These are phyloP conservation scores for Lyophyllum semitale DNA, from an alignment of 768 basidiomycete species.

Conservation along the genomic window DNA sequence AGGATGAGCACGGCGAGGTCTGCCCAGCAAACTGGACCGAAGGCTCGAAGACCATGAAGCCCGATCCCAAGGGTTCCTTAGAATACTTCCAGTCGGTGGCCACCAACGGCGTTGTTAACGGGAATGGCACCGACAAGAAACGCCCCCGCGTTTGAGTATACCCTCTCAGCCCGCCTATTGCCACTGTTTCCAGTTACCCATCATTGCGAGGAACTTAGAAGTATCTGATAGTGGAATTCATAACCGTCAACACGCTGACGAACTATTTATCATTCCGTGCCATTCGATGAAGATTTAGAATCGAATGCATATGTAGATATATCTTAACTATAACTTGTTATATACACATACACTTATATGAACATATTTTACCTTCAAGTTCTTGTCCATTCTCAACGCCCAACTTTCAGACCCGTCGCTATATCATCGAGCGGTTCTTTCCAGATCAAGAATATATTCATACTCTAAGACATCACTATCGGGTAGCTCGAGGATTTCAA, in stretches of 20 bases:
- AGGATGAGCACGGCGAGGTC: constrained; percentile 91
- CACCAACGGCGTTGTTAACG: constrained; percentile 20
- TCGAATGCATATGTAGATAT: neutral
- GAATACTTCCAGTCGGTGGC: constrained; percentile 64
- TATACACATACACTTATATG: neutral
- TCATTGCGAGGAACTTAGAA: neutral
- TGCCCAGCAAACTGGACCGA: constrained; percentile 92
- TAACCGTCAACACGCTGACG: neutral
- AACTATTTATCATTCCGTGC: neutral
- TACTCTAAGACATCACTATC: too few species aligned
- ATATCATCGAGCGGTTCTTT: too few species aligned
- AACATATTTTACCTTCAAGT: neutral
- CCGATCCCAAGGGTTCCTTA: constrained; percentile 69
- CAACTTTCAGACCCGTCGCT: too few species aligned
- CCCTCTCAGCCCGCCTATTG: too few species aligned
- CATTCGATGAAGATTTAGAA: neutral
- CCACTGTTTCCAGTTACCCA: neutral
- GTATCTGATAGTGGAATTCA: neutral
- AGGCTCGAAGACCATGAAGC: constrained; percentile 80
- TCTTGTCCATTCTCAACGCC: too few species aligned
- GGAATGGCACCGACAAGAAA: constrained; percentile 53
- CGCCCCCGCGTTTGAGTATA: constrained; percentile 44
- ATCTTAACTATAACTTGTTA: neutral
- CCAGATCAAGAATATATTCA: too few species aligned
- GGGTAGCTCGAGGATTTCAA: too few species aligned